Evolutionary conservation across 2,329 filamentous ascomycete species (phyloP), one percentile per base, ranked within the genome.

Genomic region (Sarocladiaceae sp.): DNA sequence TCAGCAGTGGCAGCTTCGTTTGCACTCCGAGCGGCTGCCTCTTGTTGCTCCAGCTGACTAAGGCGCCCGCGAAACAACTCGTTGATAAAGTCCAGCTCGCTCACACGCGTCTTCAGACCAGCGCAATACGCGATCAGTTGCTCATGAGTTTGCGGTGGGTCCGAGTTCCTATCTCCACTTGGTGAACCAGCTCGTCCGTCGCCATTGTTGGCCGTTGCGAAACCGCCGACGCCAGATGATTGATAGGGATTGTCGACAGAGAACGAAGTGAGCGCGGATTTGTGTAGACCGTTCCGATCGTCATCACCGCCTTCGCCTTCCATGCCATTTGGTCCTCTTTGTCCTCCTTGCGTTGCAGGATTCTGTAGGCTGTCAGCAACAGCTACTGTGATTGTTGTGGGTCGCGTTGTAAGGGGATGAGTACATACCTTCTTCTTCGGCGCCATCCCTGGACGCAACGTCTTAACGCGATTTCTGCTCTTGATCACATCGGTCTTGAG

Each of bases 401-500:
- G n/a, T n/a, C n/a, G n/a, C n/a, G 37, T 20, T 23, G 37, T 22
- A 23, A 10, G 18, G n/a, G n/a, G 6, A 10, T 6, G n/a, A 37
- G n/a, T 17, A 10, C 37, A n/a, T 74, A 90, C 90, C 85, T 95
- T 96, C 71, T 91, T 84, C 70, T 86, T 92, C 63, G 90, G 88
- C 44, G 86, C 84, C 57, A 88, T 82, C 62, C 92, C 89, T 8
- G 88, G 83, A 51, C 82, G 81, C 70, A 83, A 82, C 25, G 91
- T 94, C 78, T 97, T 97, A 61, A 97, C 93, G 58, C 94, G 86
- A 73, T 99, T 99, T 64, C 94, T 90, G 76, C 92, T 97, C 78
- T 99, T 99, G 76, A 99, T 99, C 60, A 97, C 93, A 76, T 99
- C 94, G 47, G 94, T 97, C 79, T 99, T 99, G 62, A 99, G 81